Conservation (phyloP, 2,329 filamentous ascomycete genomes). For the Aureobasidium leucospermi region DNA sequence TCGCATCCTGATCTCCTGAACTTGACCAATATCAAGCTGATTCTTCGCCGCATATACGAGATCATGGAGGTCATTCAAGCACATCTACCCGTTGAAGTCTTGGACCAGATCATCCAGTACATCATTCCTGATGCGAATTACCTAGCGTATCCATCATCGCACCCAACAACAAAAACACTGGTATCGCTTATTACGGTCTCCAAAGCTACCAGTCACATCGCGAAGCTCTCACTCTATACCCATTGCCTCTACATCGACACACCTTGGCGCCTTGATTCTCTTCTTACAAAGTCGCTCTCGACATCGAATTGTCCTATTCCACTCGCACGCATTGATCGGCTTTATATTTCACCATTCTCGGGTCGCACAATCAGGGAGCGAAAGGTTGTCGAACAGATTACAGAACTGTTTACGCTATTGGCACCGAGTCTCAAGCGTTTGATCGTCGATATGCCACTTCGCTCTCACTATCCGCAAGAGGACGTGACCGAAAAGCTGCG, state of each 20-base stretch:
- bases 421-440: not conserved
- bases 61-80: not conserved
- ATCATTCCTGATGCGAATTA: not conserved
- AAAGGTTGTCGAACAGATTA: not conserved
- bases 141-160: constrained; percentile 3
- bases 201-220: not conserved
- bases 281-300: not conserved
- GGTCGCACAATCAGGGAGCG: not conserved
- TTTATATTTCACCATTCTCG: not conserved
- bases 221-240: not conserved
- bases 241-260: not conserved
- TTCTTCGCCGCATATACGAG: not conserved
- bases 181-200: not conserved
- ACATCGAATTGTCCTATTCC: no score
- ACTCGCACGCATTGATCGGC: not conserved
- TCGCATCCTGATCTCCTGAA: no score
- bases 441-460: not conserved
- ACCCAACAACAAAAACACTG: not conserved
- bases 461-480: not conserved
- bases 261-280: not conserved
- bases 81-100: not conserved
- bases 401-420: not conserved
- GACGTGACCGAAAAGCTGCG: not conserved
- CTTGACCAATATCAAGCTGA: not conserved
- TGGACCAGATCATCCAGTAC: not conserved